Evolutionary conservation across 331 rosid genomes (phyloP).

Genomic region (Acacia concinna): DNA sequence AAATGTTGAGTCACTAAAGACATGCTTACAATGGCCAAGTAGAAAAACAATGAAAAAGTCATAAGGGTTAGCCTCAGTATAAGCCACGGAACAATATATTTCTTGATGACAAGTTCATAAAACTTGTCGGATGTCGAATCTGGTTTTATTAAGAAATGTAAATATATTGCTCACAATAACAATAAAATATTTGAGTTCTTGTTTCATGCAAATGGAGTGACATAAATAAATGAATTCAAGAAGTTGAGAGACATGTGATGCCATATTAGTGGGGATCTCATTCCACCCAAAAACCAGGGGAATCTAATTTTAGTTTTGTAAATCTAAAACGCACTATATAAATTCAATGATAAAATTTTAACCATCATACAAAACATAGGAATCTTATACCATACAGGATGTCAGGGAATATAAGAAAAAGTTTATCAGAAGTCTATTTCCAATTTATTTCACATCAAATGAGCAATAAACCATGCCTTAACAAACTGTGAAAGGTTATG

Average conservation of each 20-base stretch:
- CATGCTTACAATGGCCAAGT: slow-evolving; percentile 6
- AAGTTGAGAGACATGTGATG: not conserved
- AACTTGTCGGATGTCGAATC: not conserved
- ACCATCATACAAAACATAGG: not conserved
- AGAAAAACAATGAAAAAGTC: not conserved
- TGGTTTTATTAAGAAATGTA: not conserved
- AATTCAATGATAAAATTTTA: not conserved
- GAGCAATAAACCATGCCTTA: slow-evolving; percentile 20
- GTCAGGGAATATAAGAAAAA: not conserved
- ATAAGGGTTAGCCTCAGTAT: not conserved
- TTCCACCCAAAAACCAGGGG: not conserved
- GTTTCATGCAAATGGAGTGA: not conserved
- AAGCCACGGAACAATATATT: not conserved
- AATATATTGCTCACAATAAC: not conserved
- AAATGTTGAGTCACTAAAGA: not conserved
- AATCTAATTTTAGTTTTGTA: not conserved
- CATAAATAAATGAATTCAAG: not conserved
- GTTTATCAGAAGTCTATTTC: not conserved
- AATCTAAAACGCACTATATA: not conserved
- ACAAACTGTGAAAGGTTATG: slow-evolving; percentile 30
- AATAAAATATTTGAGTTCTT: not conserved
- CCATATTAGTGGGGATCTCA: not conserved
- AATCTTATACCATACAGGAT: not conserved
- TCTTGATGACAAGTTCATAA: not conserved
- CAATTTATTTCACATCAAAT: slow-evolving; percentile 1